Percentiles rank a stretch among this genome's conserved stretches.
phyloP scores from a whole-genome alignment of 306 rosid species.

The Potentilla sterilis region DNA sequence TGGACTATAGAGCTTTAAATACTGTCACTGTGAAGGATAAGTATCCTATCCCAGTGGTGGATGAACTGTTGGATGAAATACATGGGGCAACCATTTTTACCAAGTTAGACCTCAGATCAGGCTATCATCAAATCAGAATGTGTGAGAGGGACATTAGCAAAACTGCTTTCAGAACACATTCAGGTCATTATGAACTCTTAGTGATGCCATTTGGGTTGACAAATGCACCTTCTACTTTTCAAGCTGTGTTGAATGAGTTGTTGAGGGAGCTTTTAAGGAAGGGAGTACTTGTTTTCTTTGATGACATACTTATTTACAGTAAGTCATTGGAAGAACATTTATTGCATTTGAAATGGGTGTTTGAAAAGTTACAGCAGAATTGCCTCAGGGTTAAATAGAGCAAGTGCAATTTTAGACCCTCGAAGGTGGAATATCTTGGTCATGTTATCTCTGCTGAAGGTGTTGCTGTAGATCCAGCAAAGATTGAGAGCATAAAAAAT shows the following conservation, averaged over 20 bases:
- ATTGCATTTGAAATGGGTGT: neutral
- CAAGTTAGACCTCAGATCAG: neutral
- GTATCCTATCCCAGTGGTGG: neutral
- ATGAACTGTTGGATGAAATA: neutral
- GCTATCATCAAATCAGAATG: neutral
- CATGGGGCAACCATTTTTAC: neutral
- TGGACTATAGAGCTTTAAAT: neutral
- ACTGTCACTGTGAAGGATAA: neutral
- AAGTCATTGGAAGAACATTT: neutral
- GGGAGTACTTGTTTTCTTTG: neutral
- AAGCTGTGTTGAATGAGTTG: neutral
- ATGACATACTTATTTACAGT: neutral
- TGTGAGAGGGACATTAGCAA: neutral
- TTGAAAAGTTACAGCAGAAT: neutral
- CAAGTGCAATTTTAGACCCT: neutral
- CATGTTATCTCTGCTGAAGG: neutral
- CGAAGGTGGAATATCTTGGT: neutral
- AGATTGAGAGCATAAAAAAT: fast-evolving
- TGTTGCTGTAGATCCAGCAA: neutral
- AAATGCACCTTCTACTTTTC: neutral
- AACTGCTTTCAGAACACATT: neutral
- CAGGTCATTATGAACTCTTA: neutral
- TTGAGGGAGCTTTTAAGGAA: neutral
- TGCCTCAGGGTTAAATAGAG: neutral
- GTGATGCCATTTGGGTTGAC: neutral